Base-by-base conservation (phyloP, 208 protist genomes). In the Hexamita inflata region DNA sequence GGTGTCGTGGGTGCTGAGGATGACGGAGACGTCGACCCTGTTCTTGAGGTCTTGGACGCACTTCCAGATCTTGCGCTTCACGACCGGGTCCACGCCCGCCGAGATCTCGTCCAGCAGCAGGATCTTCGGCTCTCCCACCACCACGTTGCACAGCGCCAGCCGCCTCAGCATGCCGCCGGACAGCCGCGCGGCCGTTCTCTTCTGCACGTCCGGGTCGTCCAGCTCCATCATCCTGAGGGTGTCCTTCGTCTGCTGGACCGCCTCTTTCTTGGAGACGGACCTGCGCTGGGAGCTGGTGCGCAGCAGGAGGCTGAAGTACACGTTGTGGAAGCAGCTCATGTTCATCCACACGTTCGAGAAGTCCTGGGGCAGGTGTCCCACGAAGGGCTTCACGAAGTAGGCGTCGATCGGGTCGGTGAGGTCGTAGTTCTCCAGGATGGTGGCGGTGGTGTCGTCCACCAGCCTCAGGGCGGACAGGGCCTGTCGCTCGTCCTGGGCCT, bases 61-160 rank as follows among this genome's bases (percentile, higher is more conserved):
- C 15, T 15, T 45, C 64, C 64, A 70, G 9, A 70, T 70, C 35
- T 7, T 11, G 7, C 64, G n/a, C 64, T 70, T 70, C 9, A 70
- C 7, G 34, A 70, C n/a, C 7, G 64, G 64, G 42, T 70, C 64
- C 11, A 70, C 64, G 2, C 64, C 64, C 4, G 64, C n/a, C 15
- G 64, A 45, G 35, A 70, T 49, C n/a, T 70, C 64, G 42, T 70
- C 64, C n/a, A 70, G 42, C 34, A 70, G 38, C 34, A 70, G 38
- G 7, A 70, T n/a, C 38, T n/a, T n/a, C 15, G 64, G 32, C 15
- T 66, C 15, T 24, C 64, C 40, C 4, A n/a, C 9, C 4, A 38
- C 42, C 11, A 34, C 64, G 35, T 70, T 70, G 15, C 30, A n/a
- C 9, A 70, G 35, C 7, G 64, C 64, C 9, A 70, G 38, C 11